phyloP scores from a whole-genome alignment of 495 filamentous ascomycete genomes.

The Staphylotrichum tortipilum region DNA sequence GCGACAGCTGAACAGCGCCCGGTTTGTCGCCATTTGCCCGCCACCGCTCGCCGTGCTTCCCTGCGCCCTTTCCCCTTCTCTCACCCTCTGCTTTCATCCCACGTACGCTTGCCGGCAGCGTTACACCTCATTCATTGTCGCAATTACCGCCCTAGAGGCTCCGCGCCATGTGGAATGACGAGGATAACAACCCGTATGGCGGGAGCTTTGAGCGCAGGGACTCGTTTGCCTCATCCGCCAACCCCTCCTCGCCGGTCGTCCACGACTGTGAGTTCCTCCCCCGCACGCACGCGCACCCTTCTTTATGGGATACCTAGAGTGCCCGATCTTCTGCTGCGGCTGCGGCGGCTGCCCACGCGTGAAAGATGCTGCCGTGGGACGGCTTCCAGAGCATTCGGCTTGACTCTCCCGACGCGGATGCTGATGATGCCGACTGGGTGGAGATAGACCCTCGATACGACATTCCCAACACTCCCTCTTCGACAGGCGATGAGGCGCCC shows the following conservation, averaged over 20 bases:
- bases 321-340: too few species aligned
- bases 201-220: constrained; percentile 75
- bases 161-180: constrained; percentile 70
- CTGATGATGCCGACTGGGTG: constrained; percentile 38
- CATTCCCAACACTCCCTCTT: constrained; percentile 35
- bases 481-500: constrained; percentile 34
- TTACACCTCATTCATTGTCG: background rate
- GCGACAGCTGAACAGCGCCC: too few species aligned
- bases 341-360: too few species aligned
- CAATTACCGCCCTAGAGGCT: background rate
- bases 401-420: constrained; percentile 16
- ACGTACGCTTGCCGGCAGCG: background rate
- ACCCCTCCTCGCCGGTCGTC: constrained; percentile 54
- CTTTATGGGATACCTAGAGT: too few species aligned
- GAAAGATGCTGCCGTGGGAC: constrained; percentile 28
- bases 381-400: constrained; percentile 22
- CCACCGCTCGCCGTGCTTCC: too few species aligned
- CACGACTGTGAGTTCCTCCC: constrained; percentile 42
- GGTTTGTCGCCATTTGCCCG: background rate
- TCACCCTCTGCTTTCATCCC: background rate
- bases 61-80: too few species aligned
- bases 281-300: too few species aligned
- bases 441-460: constrained; percentile 37
- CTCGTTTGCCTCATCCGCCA: constrained; percentile 61
- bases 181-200: constrained; percentile 87